Conservation (phyloP, 2,329 filamentous ascomycete genomes). For the Thermomyces lanuginosus region DNA sequence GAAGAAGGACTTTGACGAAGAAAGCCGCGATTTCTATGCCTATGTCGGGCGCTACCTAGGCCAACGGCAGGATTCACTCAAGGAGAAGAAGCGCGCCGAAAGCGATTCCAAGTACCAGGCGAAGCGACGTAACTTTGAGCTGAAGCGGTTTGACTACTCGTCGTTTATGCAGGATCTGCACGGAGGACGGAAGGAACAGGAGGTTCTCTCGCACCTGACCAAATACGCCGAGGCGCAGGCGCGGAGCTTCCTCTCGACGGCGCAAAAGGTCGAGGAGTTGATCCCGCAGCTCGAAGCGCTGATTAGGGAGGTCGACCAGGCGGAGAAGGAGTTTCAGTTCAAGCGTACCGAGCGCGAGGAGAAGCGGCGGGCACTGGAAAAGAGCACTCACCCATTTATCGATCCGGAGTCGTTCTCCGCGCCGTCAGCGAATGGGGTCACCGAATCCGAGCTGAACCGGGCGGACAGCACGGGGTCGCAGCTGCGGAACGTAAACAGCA, state of each 20-base stretch:
- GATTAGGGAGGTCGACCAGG: slow-evolving; percentile 72
- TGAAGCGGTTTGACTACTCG: slow-evolving; percentile 96
- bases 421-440: slow-evolving; percentile 30
- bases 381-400: slow-evolving; percentile 57
- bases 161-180: slow-evolving; percentile 99
- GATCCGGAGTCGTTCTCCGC: slow-evolving; percentile 48
- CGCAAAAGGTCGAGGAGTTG: slow-evolving; percentile 74
- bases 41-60: slow-evolving; percentile 94
- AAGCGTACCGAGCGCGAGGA: slow-evolving; percentile 91
- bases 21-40: slow-evolving; percentile 95
- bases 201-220: slow-evolving; percentile 84
- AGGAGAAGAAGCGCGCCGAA: slow-evolving; percentile 89
- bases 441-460: slow-evolving; percentile 53
- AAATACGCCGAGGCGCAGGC: slow-evolving; percentile 87
- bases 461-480: slow-evolving; percentile 61
- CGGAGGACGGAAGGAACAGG: slow-evolving; percentile 93
- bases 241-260: slow-evolving; percentile 60
- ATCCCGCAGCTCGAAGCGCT: slow-evolving; percentile 81
- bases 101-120: slow-evolving; percentile 93
- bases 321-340: slow-evolving; percentile 93
- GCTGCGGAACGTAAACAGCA: slow-evolving; percentile 36
- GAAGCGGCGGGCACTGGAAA: slow-evolving; percentile 77
- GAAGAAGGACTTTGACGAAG: slow-evolving; percentile 95
- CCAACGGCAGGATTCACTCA: slow-evolving; percentile 84
- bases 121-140: slow-evolving; percentile 85